phyloP scores from a whole-genome alignment of 2,329 filamentous ascomycete genomes.

The Setomelanomma holmii region DNA sequence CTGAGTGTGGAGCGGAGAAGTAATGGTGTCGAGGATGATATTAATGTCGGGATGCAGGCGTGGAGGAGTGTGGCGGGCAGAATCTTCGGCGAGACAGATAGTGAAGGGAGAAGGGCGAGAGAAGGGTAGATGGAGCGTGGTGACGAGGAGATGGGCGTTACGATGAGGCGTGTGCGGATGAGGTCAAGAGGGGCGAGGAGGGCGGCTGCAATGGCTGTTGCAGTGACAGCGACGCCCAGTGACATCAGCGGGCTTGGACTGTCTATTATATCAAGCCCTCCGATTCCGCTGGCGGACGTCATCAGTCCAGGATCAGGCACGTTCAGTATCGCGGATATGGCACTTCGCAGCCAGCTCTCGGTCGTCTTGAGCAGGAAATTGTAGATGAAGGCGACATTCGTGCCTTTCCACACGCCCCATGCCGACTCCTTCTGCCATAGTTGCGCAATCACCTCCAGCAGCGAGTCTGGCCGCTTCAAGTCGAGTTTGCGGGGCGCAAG shows the following conservation, averaged over 20 bases:
- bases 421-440: slow-evolving; percentile 89
- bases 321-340: slow-evolving; percentile 89
- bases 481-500: slow-evolving; percentile 67
- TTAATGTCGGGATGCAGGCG: slow-evolving; percentile 80
- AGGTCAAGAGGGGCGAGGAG: slow-evolving; percentile 88
- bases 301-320: slow-evolving; percentile 79
- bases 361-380: slow-evolving; percentile 83
- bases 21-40: slow-evolving; percentile 83
- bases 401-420: slow-evolving; percentile 92
- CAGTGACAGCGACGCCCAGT: slow-evolving; percentile 73
- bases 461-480: slow-evolving; percentile 77
- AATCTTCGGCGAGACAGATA: slow-evolving; percentile 70
- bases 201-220: slow-evolving; percentile 74
- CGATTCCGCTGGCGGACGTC: slow-evolving; percentile 52
- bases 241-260: slow-evolving; percentile 84
- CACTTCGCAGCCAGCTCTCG: slow-evolving; percentile 89
- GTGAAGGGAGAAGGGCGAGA: slow-evolving; percentile 77
- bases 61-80: slow-evolving; percentile 86
- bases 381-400: slow-evolving; percentile 92
- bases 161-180: slow-evolving; percentile 83
- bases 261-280: slow-evolving; percentile 79
- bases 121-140: slow-evolving; percentile 80
- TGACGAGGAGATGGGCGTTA: slow-evolving; percentile 78
- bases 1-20: slow-evolving; percentile 84
- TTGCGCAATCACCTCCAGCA: slow-evolving; percentile 85